Evolutionary conservation across 306 rosid species (phyloP).

Genomic region (Carpinus fangiana): DNA sequence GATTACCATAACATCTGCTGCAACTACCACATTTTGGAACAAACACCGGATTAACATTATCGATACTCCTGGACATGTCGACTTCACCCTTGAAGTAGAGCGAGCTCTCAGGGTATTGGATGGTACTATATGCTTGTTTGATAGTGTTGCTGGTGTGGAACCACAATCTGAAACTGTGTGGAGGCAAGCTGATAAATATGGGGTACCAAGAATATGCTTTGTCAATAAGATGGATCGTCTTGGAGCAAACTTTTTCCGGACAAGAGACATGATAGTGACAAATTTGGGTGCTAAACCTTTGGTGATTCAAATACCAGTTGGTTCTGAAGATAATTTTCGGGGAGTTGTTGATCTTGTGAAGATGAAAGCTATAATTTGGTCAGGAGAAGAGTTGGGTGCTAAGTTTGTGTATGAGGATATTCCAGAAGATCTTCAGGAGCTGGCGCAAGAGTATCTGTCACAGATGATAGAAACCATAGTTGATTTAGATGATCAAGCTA

Average conservation of each 20-base stretch:
- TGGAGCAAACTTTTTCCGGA: slow-evolving; percentile 89
- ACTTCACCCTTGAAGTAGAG: slow-evolving; percentile 96
- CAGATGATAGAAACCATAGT: slow-evolving; percentile 77
- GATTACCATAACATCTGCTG: slow-evolving; percentile 97
- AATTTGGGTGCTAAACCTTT: slow-evolving; percentile 96
- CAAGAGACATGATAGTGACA: slow-evolving; percentile 93
- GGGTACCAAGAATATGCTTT: slow-evolving; percentile 93
- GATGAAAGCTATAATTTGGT: slow-evolving; percentile 94
- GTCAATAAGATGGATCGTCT: slow-evolving; percentile 98
- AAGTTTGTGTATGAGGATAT: slow-evolving; percentile 73
- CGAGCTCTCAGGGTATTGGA: slow-evolving; percentile 97
- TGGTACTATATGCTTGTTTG: slow-evolving; percentile 94
- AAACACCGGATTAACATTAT: slow-evolving; percentile 92
- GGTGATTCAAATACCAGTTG: slow-evolving; percentile 86
- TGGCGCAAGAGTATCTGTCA: slow-evolving; percentile 68
- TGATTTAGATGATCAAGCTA: slow-evolving; percentile 79
- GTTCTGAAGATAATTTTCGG: slow-evolving; percentile 77
- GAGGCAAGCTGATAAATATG: slow-evolving; percentile 98
- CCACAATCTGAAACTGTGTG: slow-evolving; percentile 98
- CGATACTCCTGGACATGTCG: slow-evolving; percentile 97
- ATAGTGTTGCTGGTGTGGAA: slow-evolving; percentile 98
- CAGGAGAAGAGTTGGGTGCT: slow-evolving; percentile 96
- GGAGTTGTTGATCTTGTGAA: slow-evolving; percentile 88
- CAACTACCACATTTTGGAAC: slow-evolving; percentile 94
- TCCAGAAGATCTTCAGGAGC: slow-evolving; percentile 69